A percentile compares a stretch with the other conserved stretches of the same genome.
These are phyloP conservation scores for Trichocladium antarcticum DNA, from an alignment of 495 filamentous ascomycete species.

Conservation along the genomic window DNA sequence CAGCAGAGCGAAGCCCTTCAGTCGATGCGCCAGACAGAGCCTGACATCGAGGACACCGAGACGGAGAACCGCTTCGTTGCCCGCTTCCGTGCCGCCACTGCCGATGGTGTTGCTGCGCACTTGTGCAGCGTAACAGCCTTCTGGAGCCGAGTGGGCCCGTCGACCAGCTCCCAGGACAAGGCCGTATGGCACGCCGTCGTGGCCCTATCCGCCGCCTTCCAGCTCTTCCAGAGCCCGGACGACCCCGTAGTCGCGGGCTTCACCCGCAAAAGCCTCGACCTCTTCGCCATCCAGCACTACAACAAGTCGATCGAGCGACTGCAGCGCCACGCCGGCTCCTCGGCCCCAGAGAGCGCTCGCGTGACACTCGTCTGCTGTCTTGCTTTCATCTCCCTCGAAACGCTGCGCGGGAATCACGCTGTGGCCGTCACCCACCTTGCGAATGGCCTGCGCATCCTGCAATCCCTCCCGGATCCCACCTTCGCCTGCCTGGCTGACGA, in stretches of 20 bases:
- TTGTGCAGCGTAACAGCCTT: slow-evolving; percentile 22
- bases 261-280: slow-evolving; percentile 22
- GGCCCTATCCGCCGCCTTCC: slow-evolving; percentile 29
- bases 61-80: slow-evolving; percentile 27
- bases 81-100: slow-evolving; percentile 17
- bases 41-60: slow-evolving; percentile 29
- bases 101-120: slow-evolving; percentile 8
- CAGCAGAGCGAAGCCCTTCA: slow-evolving; percentile 24
- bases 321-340: slow-evolving; percentile 21
- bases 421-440: slow-evolving; percentile 27
- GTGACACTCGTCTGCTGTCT: slow-evolving; percentile 32
- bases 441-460: slow-evolving; percentile 32
- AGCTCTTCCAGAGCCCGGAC: slow-evolving; percentile 13
- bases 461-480: slow-evolving; percentile 18
- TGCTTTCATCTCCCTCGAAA: slow-evolving; percentile 32
- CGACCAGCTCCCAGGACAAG: slow-evolving; percentile 25
- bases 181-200: slow-evolving; percentile 32
- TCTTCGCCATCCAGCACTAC: slow-evolving; percentile 34
- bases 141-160: slow-evolving; percentile 28
- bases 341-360: slow-evolving; percentile 22
- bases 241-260: slow-evolving; percentile 11
- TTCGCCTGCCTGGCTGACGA: slow-evolving; percentile 13
- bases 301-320: slow-evolving; percentile 30
- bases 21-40: slow-evolving; percentile 27
- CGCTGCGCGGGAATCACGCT: slow-evolving; percentile 24